A percentile compares a stretch with the other conserved stretches of the same genome.
Evolutionary conservation across 2,329 filamentous ascomycete genomes (phyloP).

Genomic region (Aspergillus phoenicis): DNA sequence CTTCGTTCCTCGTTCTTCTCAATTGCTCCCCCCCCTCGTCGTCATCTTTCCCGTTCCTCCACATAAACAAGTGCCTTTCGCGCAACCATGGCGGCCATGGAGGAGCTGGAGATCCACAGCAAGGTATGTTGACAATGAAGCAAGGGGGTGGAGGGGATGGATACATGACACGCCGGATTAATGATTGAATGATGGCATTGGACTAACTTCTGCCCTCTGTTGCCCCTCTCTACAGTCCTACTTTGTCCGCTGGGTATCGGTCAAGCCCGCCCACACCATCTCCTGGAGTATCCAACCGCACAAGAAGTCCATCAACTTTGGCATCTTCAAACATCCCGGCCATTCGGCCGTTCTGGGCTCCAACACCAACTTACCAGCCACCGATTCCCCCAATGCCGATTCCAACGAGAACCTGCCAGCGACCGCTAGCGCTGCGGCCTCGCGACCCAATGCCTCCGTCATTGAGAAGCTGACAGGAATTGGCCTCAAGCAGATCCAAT

Average conservation of each 20-base stretch:
- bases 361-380: constrained; percentile 41
- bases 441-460: constrained; percentile 69
- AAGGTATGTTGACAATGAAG: constrained; percentile 62
- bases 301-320: constrained; percentile 98
- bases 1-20: neutral
- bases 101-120: constrained; percentile 96
- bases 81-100: constrained; percentile 80
- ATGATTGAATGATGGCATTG: too few relatives aligned
- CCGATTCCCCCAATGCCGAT: constrained; percentile 45
- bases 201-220: constrained; percentile 13
- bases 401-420: constrained; percentile 40
- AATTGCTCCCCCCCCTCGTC: neutral
- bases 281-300: constrained; percentile 98
- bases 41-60: neutral
- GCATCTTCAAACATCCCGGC: constrained; percentile 95
- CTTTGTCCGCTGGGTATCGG: constrained; percentile 95
- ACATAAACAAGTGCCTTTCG: neutral
- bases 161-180: too few relatives aligned
- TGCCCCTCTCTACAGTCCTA: constrained; percentile 71
- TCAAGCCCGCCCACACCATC: constrained; percentile 85
- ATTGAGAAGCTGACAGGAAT: constrained; percentile 65
- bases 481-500: constrained; percentile 66
- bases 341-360: constrained; percentile 57
- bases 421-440: constrained; percentile 38
- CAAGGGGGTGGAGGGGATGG: constrained; percentile 21